These are phyloP conservation scores for Neurospora tetraspora DNA, from an alignment of 495 filamentous ascomycete genomes.

Conservation along the genomic window DNA sequence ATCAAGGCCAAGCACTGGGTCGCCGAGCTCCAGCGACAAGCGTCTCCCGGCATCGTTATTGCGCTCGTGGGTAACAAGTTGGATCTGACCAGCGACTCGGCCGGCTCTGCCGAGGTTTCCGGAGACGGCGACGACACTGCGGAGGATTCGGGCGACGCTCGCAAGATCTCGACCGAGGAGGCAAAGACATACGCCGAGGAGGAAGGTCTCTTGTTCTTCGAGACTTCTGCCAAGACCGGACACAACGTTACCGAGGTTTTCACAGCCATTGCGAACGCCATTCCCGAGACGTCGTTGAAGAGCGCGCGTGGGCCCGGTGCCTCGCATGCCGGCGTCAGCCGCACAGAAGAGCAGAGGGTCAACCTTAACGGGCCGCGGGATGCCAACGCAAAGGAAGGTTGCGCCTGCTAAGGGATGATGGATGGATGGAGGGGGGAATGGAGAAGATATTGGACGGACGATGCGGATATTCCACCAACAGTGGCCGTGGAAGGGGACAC, in stretches of 20 bases:
- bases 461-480: background rate
- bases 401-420: slow-evolving; percentile 58
- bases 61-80: slow-evolving; percentile 96
- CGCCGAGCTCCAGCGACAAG: slow-evolving; percentile 92
- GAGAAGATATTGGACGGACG: background rate
- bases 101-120: slow-evolving; percentile 29
- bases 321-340: slow-evolving; percentile 40
- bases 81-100: slow-evolving; percentile 61
- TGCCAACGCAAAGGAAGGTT: slow-evolving; percentile 73
- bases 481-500: background rate
- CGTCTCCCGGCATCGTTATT: slow-evolving; percentile 95
- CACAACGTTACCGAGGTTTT: slow-evolving; percentile 91
- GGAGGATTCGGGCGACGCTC: slow-evolving; percentile 63
- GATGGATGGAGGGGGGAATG: background rate
- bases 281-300: slow-evolving; percentile 92
- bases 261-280: slow-evolving; percentile 95
- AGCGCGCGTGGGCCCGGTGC: slow-evolving; percentile 59
- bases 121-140: slow-evolving; percentile 23
- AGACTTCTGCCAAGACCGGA: slow-evolving; percentile 95
- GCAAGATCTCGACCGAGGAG: slow-evolving; percentile 78
- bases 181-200: slow-evolving; percentile 93
- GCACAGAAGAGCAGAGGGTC: slow-evolving; percentile 57
- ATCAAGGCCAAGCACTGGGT: slow-evolving; percentile 99
- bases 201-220: slow-evolving; percentile 87
- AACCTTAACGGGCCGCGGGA: slow-evolving; percentile 54